Evolutionary conservation across 352 stramenopile genomes (phyloP).

Genomic region (Phytophthora macrochlamydospora): DNA sequence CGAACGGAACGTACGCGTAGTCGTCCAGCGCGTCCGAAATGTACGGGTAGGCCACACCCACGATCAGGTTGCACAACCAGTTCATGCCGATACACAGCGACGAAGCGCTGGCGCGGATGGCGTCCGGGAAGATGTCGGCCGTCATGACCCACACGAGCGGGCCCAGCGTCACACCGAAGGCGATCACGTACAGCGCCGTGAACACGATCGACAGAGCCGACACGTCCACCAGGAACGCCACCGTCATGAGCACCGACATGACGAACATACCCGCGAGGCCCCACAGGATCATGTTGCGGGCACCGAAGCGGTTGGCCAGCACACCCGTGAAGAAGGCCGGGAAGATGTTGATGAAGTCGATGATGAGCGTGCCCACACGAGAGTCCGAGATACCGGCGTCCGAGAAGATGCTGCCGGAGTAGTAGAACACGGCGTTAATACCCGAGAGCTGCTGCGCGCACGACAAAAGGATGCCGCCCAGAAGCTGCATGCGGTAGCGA

Average conservation of each 20-base stretch:
- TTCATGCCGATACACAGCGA: conserved; percentile 50
- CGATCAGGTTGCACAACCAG: conserved; percentile 59
- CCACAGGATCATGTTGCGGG: conserved; percentile 47
- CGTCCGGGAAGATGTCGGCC: conserved; percentile 31
- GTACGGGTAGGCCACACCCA: conserved; percentile 66
- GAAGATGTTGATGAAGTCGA: conserved; percentile 5
- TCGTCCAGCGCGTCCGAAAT: conserved; percentile 48
- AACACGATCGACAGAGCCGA: conserved; percentile 24
- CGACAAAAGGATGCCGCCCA: conserved; percentile 30
- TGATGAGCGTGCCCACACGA: conserved; percentile 1
- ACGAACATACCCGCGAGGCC: conserved; percentile 28
- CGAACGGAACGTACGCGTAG: conserved; percentile 51
- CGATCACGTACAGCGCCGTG: conserved; percentile 19
- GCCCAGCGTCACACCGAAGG: conserved; percentile 20
- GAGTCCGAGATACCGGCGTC: conserved; percentile 3
- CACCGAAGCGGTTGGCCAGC: conserved; percentile 34
- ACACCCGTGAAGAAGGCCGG: conserved; percentile 2
- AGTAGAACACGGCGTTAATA: conserved; percentile 50
- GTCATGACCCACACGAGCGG: conserved; percentile 31
- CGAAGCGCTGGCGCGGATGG: conserved; percentile 28
- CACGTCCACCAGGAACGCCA: conserved; percentile 24
- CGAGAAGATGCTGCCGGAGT: conserved; percentile 5
- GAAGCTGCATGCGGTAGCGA: conserved; percentile 33
- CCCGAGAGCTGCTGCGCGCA: conserved; percentile 45
- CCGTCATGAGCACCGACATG: conserved; percentile 4